Conservation (phyloP, 768 basidiomycete genomes). For the Sistotremastrum suecicum region DNA sequence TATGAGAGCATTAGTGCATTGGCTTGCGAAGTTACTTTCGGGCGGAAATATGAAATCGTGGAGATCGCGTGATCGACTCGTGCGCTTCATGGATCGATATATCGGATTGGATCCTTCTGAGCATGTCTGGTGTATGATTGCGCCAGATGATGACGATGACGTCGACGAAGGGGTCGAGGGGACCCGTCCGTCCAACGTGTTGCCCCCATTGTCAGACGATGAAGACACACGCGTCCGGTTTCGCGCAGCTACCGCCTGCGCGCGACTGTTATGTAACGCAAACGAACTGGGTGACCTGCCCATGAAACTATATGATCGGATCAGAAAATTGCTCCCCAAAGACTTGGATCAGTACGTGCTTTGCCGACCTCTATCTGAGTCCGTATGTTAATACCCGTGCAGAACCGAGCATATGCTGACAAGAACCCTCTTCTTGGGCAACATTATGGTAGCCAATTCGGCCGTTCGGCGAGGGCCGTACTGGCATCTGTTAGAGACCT, state of each 20-base stretch:
- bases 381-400: constrained; percentile 2
- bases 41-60: constrained; percentile 39
- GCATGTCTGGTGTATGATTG: constrained; percentile 27
- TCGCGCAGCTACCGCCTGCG: constrained; percentile 47
- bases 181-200: constrained; percentile 25
- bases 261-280: constrained; percentile 41
- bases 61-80: constrained; percentile 49
- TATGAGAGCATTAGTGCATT: constrained; percentile 35
- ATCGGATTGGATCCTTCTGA: constrained; percentile 43
- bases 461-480: constrained; percentile 69
- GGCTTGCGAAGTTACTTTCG: constrained; percentile 33
- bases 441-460: constrained; percentile 68
- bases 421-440: constrained; percentile 54
- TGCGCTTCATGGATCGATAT: constrained; percentile 54
- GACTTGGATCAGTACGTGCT: constrained; percentile 36
- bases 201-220: constrained; percentile 47
- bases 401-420: constrained; percentile 71
- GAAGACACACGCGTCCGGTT: constrained; percentile 76
- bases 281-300: constrained; percentile 19
- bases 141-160: constrained; percentile 11
- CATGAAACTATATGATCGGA: constrained; percentile 28
- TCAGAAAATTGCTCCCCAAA: constrained; percentile 30
- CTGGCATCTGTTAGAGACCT: constrained; percentile 75
- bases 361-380: background rate
- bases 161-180: constrained; percentile 18